Evolutionary conservation across 306 rosid species (phyloP), one percentile per base, ranked within the genome.

Genomic region (Coriaria nepalensis): DNA sequence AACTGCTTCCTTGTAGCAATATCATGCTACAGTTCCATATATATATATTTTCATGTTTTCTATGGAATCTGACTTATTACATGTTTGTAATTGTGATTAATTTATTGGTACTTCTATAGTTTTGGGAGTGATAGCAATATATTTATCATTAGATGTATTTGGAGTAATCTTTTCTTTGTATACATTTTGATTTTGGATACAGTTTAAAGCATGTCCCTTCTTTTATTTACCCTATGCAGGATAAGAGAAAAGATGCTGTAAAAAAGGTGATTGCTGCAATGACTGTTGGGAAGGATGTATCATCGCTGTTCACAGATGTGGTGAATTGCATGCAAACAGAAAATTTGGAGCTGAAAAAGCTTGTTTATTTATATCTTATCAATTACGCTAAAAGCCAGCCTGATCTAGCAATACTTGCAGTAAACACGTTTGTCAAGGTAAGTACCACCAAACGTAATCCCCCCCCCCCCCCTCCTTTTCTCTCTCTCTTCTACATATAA

Each of bases 351-450:
- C 77, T 92, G 36, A 92, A 92, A 66, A 92, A 92, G 81, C 80
- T 92, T 29, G 98, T 92, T 34, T 92, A 92, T 74, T 70, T 92
- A 55, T 92, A 92, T 66, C 81, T 92, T 56, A 92, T 92, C 15
- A 92, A 92, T 69, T 92, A 92, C 47, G 98, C 98, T 2, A 92
- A 92, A 73, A 92, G 98, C 66, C 98, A 92, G 75, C 98, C 98
- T 40, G 98, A 92, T 69, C 79, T 92, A 46, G 98, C 98, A 5
- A 92, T 92, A 34, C 98, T 92, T 6, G 98, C 98, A 0, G 98
- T 92, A 9, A 92, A 92, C 71, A 92, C 98, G 44, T 92, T 92
- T 75, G 98, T 92, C 54, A 92, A 92, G 93, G 98, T 92, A 74
- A 73, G 58, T 59, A 48, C 10, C 41, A 10, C 29, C 29, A 20